These are phyloP conservation scores for Alloteropsis angusta DNA, from an alignment of 202 grass and related monocot genomes.

Conservation along the genomic window DNA sequence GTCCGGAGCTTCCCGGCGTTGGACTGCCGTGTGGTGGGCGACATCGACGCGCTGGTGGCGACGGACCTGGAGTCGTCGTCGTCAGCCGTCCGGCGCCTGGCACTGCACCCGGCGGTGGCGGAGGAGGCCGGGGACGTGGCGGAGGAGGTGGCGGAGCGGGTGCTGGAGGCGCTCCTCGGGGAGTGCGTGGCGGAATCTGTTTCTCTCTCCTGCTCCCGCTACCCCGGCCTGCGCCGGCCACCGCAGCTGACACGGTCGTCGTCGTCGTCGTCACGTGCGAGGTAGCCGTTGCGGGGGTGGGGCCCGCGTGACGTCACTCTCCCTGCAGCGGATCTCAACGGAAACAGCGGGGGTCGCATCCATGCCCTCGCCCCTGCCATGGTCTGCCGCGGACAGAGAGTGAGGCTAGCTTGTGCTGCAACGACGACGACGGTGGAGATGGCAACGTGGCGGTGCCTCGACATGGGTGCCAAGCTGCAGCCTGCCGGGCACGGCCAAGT, in stretches of 20 bases:
- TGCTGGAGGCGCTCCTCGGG: constrained; percentile 47
- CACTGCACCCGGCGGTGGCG: constrained; percentile 16
- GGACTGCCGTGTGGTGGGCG: constrained; percentile 56
- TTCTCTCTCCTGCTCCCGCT: background rate
- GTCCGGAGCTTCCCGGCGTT: constrained; percentile 42
- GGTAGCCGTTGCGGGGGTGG: background rate
- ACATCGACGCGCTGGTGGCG: constrained; percentile 67
- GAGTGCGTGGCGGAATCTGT: constrained; percentile 36
- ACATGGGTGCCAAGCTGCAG: background rate
- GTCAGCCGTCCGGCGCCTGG: background rate
- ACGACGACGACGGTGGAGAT: background rate
- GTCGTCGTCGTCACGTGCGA: constrained; percentile 13
- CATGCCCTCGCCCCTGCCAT: background rate
- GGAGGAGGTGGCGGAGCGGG: constrained; percentile 28
- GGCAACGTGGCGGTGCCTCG: background rate
- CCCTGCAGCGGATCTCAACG: constrained; percentile 25
- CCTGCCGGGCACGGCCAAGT: background rate
- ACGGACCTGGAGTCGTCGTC: constrained; percentile 3
- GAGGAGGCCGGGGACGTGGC: constrained; percentile 20
- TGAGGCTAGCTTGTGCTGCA: too few species aligned
- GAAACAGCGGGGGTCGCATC: constrained; percentile 32
- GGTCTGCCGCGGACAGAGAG: too few species aligned
- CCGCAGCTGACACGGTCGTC: background rate
- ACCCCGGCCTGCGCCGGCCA: background rate
- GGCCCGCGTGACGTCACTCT: background rate